Evolutionary conservation across 352 stramenopile genomes (phyloP), one percentile per base, ranked within the genome.

Genomic region (Globisporangium recalcitrans): DNA sequence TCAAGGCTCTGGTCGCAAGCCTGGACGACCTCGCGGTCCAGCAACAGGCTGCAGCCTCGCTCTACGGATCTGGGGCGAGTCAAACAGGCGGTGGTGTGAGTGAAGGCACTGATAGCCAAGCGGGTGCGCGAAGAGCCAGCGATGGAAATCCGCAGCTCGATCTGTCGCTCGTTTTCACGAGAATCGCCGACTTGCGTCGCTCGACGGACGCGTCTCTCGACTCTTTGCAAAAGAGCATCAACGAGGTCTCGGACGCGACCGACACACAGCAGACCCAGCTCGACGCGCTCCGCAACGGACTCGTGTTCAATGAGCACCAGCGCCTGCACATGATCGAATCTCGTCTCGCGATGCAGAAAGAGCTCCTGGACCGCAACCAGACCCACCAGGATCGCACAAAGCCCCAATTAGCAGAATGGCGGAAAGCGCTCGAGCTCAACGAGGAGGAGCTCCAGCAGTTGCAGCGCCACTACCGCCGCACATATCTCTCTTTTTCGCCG

Each of bases 131-230:
- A 16, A 61, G 16, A 27, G 9, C 19, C 22, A 56, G 47, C 38
- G 64, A 73, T 24, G 32, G 49, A 10, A 60, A 67, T 21, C 60
- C 62, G 0, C 76, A 84, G 53, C 70, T 90, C 1, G 82, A 91
- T 72, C 60, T 93, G 27, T 93, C 84, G 46, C 67, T 93, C 21
- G 82, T 93, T 46, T 93, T 93, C 57, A 85, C 82, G 19, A 91
- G 90, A 54, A 83, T 91, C 55, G 74, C 82, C 0, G 84, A 91
- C 34, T 56, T 93, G 58, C 77, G 80, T 0, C 73, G 81, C 19
- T 69, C 75, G 8, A 90, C 80, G 4, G 77, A 89, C 62, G 75
- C 75, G 2, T 85, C 80, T 2, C 60, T 91, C 7, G 80, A 76
- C 19, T 70, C 74, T 13, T 68, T 91, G 26, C 75, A 87, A 46